Evolutionary conservation across 106 monocot species (phyloP), one percentile per base, ranked within the genome.

Genomic region (Dioscorea alata): DNA sequence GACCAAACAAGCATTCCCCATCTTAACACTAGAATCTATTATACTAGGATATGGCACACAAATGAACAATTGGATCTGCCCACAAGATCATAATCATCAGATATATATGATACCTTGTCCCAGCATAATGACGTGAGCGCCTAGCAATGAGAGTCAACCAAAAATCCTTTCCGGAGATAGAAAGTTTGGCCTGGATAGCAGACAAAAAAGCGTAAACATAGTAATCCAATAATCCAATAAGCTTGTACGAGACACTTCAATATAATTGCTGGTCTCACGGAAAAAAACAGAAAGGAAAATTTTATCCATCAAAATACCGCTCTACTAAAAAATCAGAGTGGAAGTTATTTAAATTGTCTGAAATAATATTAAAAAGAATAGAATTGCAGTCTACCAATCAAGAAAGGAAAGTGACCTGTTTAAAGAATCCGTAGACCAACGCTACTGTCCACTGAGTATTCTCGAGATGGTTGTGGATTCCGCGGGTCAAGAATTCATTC

Each of bases 81-180:
- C 6, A 10, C 42, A 42, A 8, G 42, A 42, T 42, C 6, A 42
- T 42, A 6, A 3, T 42, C 5, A 3, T 42, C 5, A 54, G 18
- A 18, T 54, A 54, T 54, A 54, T 18, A 5, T 28, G 28, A 28
- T 18, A 99, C 97, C 97, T 92, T 59, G 97, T 99, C 69, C 97
- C 97, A 64, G 97, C 97, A 90, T 76, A 90, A 81, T 92, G 82
- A 15, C 97, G 82, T 61, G 97, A 99, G 34, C 97, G 92, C 62
- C 97, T 80, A 59, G 92, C 92, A 78, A 99, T 99, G 65, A 99
- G 97, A n/a, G 97, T 91, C 85, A 92, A 83, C 50, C 50, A 65
- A 73, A 92, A 83, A 24, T 85, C 82, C 25, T 85, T 92, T 12
- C 87, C 92, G 49, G 80, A 74, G 69, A 87, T 61, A 71, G 97